A percentile compares a stretch with the other conserved stretches of the same genome.
phyloP scores from a whole-genome alignment of 805 yeast genomes.

The Priceomyces castillae region DNA sequence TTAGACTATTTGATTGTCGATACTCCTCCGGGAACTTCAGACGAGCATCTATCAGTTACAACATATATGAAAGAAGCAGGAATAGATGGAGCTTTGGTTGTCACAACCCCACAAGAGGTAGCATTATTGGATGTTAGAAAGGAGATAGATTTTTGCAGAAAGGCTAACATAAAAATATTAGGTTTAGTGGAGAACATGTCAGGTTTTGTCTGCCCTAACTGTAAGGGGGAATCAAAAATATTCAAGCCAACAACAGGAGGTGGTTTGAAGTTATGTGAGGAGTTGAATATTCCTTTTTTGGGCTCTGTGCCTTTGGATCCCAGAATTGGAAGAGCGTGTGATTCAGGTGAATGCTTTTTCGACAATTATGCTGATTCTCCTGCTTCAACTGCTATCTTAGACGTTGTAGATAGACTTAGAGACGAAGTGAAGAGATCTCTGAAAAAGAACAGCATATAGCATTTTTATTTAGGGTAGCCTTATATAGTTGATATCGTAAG shows the following conservation, averaged over 20 bases:
- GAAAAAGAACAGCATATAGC: constrained; percentile 14
- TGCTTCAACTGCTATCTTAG: constrained; percentile 79
- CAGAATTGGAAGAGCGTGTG: constrained; percentile 86
- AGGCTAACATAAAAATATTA: constrained; percentile 79
- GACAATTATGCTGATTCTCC: constrained; percentile 90
- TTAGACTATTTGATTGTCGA: constrained; percentile 86
- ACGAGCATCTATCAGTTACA: constrained; percentile 90
- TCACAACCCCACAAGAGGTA: constrained; percentile 98
- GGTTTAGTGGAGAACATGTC: constrained; percentile 98
- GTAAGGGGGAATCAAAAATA: constrained; percentile 85
- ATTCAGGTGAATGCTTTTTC: constrained; percentile 77
- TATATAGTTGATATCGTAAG: not conserved
- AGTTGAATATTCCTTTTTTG: constrained; percentile 69
- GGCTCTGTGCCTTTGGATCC: constrained; percentile 97
- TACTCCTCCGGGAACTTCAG: constrained; percentile 98
- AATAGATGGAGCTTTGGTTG: constrained; percentile 90
- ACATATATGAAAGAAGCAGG: constrained; percentile 86
- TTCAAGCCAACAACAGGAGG: constrained; percentile 98
- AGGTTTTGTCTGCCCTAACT: constrained; percentile 95
- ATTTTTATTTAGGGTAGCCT: not conserved
- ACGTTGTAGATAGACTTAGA: constrained; percentile 72
- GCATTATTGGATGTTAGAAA: constrained; percentile 92
- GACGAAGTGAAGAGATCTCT: constrained; percentile 47
- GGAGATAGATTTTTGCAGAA: constrained; percentile 90
- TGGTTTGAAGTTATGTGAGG: constrained; percentile 79